Evolutionary conservation across 2,329 filamentous ascomycete genomes (phyloP).

Genomic region (Phyllosticta citriasiana): DNA sequence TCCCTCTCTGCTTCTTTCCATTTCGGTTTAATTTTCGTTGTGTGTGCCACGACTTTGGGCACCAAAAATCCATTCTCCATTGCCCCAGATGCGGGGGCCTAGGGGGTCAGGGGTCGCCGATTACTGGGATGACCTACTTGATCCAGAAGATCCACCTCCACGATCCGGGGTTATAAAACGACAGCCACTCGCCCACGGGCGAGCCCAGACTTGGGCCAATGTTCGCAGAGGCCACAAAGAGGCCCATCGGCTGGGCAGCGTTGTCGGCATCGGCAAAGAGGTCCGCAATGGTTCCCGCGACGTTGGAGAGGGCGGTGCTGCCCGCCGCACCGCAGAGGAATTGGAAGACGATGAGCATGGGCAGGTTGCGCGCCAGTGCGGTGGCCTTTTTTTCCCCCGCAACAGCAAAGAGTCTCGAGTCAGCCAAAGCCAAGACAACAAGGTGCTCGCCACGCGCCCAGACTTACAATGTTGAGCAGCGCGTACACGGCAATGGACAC

Average conservation of each 20-base stretch:
- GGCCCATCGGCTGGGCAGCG: conserved; percentile 10
- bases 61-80: neutral
- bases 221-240: conserved; percentile 10
- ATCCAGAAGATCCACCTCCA: conserved; percentile 12
- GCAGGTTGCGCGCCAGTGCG: conserved; percentile 4
- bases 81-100: neutral
- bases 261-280: conserved; percentile 11
- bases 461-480: conserved; percentile 9
- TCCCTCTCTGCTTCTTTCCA: neutral
- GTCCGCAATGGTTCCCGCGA: conserved; percentile 10
- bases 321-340: conserved; percentile 10
- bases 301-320: conserved; percentile 10
- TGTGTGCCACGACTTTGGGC: neutral
- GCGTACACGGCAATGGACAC: conserved; percentile 7
- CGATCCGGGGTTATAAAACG: conserved; percentile 5
- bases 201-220: conserved; percentile 8
- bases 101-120: neutral
- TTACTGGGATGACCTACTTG: neutral
- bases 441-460: neutral
- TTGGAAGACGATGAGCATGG: conserved; percentile 12
- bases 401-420: neutral
- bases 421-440: neutral
- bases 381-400: conserved; percentile 1
- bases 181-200: conserved; percentile 9
- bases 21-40: neutral